phyloP scores from a whole-genome alignment of 306 rosid species.

The Inga laurina region DNA sequence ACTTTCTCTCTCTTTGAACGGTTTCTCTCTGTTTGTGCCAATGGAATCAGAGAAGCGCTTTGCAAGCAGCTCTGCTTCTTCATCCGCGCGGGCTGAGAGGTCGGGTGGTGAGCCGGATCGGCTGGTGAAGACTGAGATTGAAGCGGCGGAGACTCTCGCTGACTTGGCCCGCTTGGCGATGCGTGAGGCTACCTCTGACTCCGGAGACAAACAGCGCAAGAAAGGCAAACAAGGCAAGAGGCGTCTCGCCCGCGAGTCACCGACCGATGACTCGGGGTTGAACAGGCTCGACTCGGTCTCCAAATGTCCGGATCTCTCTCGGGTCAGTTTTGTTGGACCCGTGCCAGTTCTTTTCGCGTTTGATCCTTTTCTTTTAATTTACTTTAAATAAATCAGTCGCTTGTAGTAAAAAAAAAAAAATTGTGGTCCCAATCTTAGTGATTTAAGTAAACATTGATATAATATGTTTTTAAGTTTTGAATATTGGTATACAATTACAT shows the following conservation, averaged over 20 bases:
- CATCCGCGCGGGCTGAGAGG: constrained; percentile 16
- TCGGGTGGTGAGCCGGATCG: constrained; percentile 43
- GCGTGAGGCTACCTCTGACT: constrained; percentile 41
- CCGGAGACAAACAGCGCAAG: constrained; percentile 39
- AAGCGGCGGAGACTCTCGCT: constrained; percentile 95
- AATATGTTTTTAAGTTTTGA: constrained; percentile 7
- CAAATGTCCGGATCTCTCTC: constrained; percentile 43
- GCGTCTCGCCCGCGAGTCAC: constrained; percentile 51
- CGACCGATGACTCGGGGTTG: constrained; percentile 33
- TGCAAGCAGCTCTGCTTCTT: constrained; percentile 35
- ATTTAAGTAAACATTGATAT: background rate
- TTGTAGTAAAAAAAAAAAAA: background rate
- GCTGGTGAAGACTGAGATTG: constrained; percentile 69
- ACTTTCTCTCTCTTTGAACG: background rate
- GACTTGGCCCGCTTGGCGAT: constrained; percentile 69
- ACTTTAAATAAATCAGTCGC: background rate
- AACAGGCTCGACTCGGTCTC: constrained; percentile 35
- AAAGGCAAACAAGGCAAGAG: constrained; percentile 43
- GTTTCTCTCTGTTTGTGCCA: background rate
- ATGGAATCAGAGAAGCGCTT: constrained; percentile 38
- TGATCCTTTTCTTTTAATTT: background rate
- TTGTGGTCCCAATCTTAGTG: constrained; percentile 1
- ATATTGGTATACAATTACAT: constrained; percentile 6
- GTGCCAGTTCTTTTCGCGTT: background rate
- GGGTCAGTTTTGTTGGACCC: constrained; percentile 35